These are phyloP conservation scores for Trichocladium antarcticum DNA, from an alignment of 495 filamentous ascomycete species.

Conservation along the genomic window DNA sequence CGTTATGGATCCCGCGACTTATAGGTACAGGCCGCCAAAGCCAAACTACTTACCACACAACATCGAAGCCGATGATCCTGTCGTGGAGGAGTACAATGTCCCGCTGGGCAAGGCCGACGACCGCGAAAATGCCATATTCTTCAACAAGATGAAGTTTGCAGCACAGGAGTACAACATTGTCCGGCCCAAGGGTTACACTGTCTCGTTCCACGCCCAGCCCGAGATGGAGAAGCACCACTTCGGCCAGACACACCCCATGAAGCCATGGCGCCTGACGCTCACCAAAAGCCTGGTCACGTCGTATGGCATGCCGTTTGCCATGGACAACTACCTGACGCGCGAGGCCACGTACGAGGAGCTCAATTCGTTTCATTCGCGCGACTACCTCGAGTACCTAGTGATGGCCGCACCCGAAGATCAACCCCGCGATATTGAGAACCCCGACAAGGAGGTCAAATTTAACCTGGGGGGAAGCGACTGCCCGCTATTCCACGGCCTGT, in stretches of 20 bases:
- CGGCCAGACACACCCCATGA: constrained; percentile 92
- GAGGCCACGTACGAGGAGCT: constrained; percentile 80
- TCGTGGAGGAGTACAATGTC: constrained; percentile 61
- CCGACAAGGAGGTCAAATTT: constrained; percentile 48
- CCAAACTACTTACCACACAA: constrained; percentile 42
- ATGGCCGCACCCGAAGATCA: constrained; percentile 40
- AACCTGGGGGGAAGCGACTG: constrained; percentile 88
- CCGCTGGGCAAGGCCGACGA: constrained; percentile 44
- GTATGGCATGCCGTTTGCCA: constrained; percentile 90
- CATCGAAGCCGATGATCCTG: constrained; percentile 33
- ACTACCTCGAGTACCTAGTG: constrained; percentile 81
- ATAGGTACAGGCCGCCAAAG: constrained; percentile 33
- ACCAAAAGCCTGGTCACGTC: constrained; percentile 87
- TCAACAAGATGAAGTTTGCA: constrained; percentile 52
- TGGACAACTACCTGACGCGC: constrained; percentile 81
- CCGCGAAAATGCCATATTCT: constrained; percentile 48
- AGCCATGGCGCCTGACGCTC: constrained; percentile 91
- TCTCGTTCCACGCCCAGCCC: constrained; percentile 97
- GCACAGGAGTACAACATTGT: constrained; percentile 63
- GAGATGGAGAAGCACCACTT: constrained; percentile 94
- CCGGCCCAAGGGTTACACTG: constrained; percentile 68
- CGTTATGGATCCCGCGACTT: constrained; percentile 23
- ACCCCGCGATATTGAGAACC: constrained; percentile 40
- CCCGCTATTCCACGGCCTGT: constrained; percentile 91
- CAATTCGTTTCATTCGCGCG: constrained; percentile 69